Percentiles rank a stretch among this genome's conserved stretches.
Evolutionary conservation across 2,329 filamentous ascomycete genomes (phyloP).

Genomic region (Alternaria conjuncta): DNA sequence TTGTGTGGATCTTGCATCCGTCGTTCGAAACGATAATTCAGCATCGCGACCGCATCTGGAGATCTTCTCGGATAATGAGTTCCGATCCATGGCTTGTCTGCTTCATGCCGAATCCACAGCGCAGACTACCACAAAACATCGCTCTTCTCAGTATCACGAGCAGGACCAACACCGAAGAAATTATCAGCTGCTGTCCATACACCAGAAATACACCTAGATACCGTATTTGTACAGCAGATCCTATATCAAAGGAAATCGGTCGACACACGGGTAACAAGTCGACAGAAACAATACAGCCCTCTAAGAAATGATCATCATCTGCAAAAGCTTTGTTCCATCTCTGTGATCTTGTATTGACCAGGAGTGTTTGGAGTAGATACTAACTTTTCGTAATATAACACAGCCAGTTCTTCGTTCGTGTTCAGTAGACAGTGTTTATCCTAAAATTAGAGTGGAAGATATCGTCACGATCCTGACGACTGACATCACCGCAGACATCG

Average conservation of each 20-base stretch:
- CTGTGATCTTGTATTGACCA: not conserved
- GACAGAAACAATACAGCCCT: not conserved
- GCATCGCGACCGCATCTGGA: not conserved
- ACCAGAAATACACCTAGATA: not conserved
- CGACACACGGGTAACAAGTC: not conserved
- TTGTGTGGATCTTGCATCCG: not conserved
- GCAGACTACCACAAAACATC: not conserved
- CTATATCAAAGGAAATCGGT: not conserved
- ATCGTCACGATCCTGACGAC: not conserved
- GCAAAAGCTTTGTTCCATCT: not conserved
- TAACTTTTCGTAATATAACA: not conserved
- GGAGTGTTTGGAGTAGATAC: not conserved
- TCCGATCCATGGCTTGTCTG: not conserved
- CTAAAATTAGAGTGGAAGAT: not conserved
- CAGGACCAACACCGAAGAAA: not conserved
- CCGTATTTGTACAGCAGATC: not conserved
- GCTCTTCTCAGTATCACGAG: not conserved
- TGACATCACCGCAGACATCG: not conserved
- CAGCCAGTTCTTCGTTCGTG: not conserved
- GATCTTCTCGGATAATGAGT: not conserved
- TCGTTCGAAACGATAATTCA: not conserved
- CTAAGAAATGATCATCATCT: no score
- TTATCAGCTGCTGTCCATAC: not conserved
- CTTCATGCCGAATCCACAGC: not conserved
- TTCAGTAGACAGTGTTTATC: not conserved